Percentiles rank a stretch among this genome's conserved stretches.
Evolutionary conservation across 176 grass and related monocot species (phyloP).

Genomic region (Paspalum vaginatum): DNA sequence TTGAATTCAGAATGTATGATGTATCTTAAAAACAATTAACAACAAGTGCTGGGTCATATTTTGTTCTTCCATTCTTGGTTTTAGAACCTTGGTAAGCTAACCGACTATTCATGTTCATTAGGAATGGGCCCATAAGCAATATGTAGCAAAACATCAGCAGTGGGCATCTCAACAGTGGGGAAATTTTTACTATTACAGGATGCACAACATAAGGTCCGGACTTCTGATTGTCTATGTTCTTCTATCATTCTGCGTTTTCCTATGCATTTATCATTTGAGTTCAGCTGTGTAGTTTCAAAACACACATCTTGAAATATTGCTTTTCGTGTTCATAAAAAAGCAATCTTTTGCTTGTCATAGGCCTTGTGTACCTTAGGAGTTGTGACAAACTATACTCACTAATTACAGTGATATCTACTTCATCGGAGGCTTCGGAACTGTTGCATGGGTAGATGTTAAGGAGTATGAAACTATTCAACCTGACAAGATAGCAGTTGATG

Average conservation of each 20-base stretch:
- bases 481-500: conserved; percentile 92
- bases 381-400: conserved; percentile 26
- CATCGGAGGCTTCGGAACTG: conserved; percentile 98
- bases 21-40: conserved; percentile 13
- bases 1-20: conserved; percentile 15
- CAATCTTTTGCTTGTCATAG: background rate
- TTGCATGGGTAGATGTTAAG: conserved; percentile 95
- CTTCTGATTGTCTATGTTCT: conserved; percentile 10
- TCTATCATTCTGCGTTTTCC: conserved; percentile 6
- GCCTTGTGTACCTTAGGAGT: conserved; percentile 14
- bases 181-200: conserved; percentile 98
- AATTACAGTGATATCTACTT: conserved; percentile 90
- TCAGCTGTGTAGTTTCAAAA: background rate
- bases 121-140: conserved; percentile 97
- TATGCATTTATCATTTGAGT: conserved; percentile 26
- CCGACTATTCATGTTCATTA: conserved; percentile 30
- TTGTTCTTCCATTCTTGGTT: conserved; percentile 6
- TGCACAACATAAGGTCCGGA: conserved; percentile 90
- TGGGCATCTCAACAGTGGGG: conserved; percentile 99
- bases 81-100: background rate
- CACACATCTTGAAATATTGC: background rate
- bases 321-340: background rate
- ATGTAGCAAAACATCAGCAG: conserved; percentile 94
- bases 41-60: background rate
- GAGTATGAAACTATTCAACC: conserved; percentile 84